Evolutionary conservation across 371 early-diverging fungal species (phyloP), one percentile per base, ranked within the genome.

Genomic region (Mortierella sp.): DNA sequence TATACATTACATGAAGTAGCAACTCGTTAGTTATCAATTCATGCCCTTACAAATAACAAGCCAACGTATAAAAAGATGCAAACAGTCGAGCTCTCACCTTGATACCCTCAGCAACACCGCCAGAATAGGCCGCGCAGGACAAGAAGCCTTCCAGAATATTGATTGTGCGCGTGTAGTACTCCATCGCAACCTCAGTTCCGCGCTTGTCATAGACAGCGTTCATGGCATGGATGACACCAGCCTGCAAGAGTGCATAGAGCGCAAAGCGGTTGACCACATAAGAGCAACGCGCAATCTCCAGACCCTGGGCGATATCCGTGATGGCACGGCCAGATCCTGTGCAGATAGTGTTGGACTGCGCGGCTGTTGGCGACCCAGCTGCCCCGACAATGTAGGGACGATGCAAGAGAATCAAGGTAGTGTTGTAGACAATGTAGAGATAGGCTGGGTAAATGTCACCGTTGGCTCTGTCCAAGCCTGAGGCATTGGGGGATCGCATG

Each of bases 341-440:
- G 72, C 87, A 86, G 46, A 86, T 86, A 18, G 87, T 79, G 71
- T 86, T 86, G 41, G 87, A 86, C 71, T 86, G 87, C 2, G 87
- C 87, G 18, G 87, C 87, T 4, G 87, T 78, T n/a, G 87, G 87
- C 2, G 87, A 86, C 6, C 87, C 87, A 1, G 87, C 87, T 4
- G 87, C 82, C 6, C 87, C 87, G 43, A 86, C 87, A 65, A 90
- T 89, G 80, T 93, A 95, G 7, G 95, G 96, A 7, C 96, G 94
- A 81, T 97, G 97, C 10, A 97, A 90, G 41, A 97, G 76, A 78
- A 96, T 95, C 72, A 95, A 79, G 75, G 94, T 91, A 11, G 94
- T 94, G 86, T 97, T 94, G 90, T 96, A 97, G 3, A 95, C 92
- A 75, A 96, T 93, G 81, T 96, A 95, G 21, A 96, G 83, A 68